A percentile compares a stretch with the other conserved stretches of the same genome.
Evolutionary conservation across 148 eudicot genomes (phyloP).

Genomic region (Cornus suecica): DNA sequence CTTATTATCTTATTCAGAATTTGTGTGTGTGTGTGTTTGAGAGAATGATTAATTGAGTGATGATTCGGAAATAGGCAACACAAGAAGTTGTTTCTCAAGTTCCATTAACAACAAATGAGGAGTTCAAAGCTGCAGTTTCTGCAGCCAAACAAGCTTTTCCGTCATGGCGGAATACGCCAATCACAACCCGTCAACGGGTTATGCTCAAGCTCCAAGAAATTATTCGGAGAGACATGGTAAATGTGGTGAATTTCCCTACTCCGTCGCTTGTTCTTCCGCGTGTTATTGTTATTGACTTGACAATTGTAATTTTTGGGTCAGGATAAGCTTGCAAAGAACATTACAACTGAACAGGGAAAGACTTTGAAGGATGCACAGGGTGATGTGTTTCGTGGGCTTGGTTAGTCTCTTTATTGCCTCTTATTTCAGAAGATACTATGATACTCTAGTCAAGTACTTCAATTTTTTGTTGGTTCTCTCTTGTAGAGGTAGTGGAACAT

Average conservation of each 20-base stretch:
- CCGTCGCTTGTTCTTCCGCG: background rate
- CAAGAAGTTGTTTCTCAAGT: conserved; percentile 90
- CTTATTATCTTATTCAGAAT: background rate
- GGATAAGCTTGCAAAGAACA: conserved; percentile 91
- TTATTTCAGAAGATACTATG: background rate
- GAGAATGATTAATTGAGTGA: conserved; percentile 2
- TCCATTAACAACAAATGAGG: conserved; percentile 84
- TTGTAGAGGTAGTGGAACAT: conserved; percentile 95
- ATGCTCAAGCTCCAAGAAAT: conserved; percentile 94
- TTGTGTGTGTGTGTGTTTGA: background rate
- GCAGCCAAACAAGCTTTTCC: conserved; percentile 93
- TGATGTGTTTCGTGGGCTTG: conserved; percentile 96
- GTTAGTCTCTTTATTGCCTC: conserved; percentile 30
- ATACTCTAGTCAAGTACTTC: conserved; percentile 5
- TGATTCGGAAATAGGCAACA: conserved; percentile 59
- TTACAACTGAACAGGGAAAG: conserved; percentile 98
- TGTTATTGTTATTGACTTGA: background rate
- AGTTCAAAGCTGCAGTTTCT: conserved; percentile 87
- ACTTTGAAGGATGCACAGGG: conserved; percentile 97
- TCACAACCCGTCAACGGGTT: conserved; percentile 83
- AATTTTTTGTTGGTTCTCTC: conserved; percentile 6
- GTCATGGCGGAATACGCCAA: conserved; percentile 86
- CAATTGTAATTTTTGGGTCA: conserved; percentile 25
- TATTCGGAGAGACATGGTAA: conserved; percentile 86
- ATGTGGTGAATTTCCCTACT: conserved; percentile 8